phyloP scores from a whole-genome alignment of 2,329 filamentous ascomycete species.

The Plenodomus lindquistii region DNA sequence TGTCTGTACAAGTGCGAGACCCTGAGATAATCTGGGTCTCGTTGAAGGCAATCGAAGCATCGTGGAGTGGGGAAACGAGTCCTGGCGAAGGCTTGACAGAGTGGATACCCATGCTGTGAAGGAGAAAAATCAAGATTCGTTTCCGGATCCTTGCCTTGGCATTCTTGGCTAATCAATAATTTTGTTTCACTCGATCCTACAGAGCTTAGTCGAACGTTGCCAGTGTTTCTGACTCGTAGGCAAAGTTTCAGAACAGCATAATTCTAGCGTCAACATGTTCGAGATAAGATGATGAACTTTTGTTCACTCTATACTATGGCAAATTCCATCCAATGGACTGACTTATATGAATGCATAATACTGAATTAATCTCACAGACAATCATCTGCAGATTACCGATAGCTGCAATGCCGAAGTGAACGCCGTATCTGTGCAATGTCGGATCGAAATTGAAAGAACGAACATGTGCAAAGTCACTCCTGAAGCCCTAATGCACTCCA shows the following conservation, averaged over 20 bases:
- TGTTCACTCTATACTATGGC: too few species aligned
- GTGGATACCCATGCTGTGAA: background rate
- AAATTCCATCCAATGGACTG: too few species aligned
- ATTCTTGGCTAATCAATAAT: background rate
- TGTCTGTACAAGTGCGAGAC: too few species aligned
- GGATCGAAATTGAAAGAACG: background rate
- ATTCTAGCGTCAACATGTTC: too few species aligned
- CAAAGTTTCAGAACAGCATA: too few species aligned
- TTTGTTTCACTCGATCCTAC: background rate
- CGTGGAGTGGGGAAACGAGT: too few species aligned
- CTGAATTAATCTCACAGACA: too few species aligned
- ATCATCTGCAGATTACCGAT: background rate
- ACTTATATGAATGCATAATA: background rate
- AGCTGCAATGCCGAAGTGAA: background rate
- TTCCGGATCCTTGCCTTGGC: background rate
- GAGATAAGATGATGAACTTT: too few species aligned
- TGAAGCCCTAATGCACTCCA: slow-evolving; percentile 37
- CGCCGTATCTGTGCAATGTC: background rate
- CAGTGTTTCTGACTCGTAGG: too few species aligned
- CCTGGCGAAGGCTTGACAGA: too few species aligned
- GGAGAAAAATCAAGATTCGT: background rate
- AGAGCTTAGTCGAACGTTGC: background rate
- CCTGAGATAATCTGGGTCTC: too few species aligned
- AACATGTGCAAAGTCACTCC: background rate
- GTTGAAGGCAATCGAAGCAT: too few species aligned